These are phyloP conservation scores for Hypoxylon lenormandii DNA, from an alignment of 495 filamentous ascomycete species.

Conservation along the genomic window DNA sequence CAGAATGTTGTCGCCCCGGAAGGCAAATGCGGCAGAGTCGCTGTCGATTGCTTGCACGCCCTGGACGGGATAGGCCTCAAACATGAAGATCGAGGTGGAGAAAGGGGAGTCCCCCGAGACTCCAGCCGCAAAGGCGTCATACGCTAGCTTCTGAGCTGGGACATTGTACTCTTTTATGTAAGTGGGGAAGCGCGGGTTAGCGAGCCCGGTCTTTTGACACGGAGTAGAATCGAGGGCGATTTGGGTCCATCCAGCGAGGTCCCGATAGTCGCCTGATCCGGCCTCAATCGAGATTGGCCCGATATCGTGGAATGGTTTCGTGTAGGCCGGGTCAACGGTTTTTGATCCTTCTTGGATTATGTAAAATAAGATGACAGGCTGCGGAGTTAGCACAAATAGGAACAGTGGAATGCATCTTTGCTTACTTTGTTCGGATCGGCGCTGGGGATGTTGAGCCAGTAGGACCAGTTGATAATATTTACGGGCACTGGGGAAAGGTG, in stretches of 20 bases:
- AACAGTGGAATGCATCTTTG: constrained; percentile 2
- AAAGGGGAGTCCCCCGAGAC: constrained; percentile 51
- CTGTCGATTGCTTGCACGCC: constrained; percentile 57
- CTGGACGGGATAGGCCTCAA: constrained; percentile 65
- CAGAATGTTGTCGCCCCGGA: constrained; percentile 59
- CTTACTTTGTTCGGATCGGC: constrained; percentile 56
- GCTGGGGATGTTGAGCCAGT: constrained; percentile 60
- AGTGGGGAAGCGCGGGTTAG: constrained; percentile 65
- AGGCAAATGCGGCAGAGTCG: constrained; percentile 50
- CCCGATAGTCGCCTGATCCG: constrained; percentile 56
- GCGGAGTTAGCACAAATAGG: constrained; percentile 14
- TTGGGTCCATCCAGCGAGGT: constrained; percentile 59
- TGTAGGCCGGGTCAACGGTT: constrained; percentile 57
- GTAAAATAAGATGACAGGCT: constrained; percentile 64
- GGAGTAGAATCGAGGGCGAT: constrained; percentile 53
- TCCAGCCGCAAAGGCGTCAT: constrained; percentile 54
- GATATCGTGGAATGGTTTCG: constrained; percentile 59
- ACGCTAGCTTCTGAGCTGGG: constrained; percentile 57
- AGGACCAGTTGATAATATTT: constrained; percentile 64
- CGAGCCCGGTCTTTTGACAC: constrained; percentile 61
- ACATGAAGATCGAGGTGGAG: constrained; percentile 55
- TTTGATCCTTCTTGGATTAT: constrained; percentile 65
- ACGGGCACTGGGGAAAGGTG: constrained; percentile 56
- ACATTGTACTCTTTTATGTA: constrained; percentile 61
- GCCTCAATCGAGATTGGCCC: constrained; percentile 55